These are phyloP conservation scores for Fagopyrum esculentum DNA, from an alignment of 148 eudicot species.

Conservation along the genomic window DNA sequence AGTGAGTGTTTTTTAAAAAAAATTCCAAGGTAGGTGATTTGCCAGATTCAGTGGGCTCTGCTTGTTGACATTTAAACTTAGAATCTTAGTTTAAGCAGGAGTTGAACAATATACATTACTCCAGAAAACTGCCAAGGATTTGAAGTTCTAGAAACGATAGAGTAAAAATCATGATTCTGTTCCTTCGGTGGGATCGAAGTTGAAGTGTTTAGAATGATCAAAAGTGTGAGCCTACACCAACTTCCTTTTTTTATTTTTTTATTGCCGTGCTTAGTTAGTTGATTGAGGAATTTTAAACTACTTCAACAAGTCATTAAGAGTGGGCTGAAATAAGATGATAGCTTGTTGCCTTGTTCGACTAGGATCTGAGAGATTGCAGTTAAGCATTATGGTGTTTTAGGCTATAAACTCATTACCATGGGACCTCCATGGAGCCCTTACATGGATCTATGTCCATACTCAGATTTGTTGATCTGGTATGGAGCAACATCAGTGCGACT, in stretches of 20 bases:
- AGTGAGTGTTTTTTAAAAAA: slow-evolving; percentile 47
- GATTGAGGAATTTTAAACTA: not conserved
- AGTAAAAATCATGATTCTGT: not conserved
- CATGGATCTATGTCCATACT: not conserved
- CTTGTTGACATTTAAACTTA: not conserved
- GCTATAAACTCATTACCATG: not conserved
- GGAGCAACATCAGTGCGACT: not conserved
- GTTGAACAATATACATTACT: not conserved
- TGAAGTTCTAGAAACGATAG: not conserved
- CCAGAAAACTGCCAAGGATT: not conserved
- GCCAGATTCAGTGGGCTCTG: not conserved
- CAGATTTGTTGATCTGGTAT: not conserved
- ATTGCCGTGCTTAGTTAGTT: not conserved
- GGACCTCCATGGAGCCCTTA: not conserved
- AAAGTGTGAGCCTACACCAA: not conserved
- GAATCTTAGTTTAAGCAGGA: not conserved
- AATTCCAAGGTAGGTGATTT: not conserved
- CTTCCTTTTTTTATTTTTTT: not conserved
- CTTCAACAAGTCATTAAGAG: not conserved
- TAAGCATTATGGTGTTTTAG: not conserved
- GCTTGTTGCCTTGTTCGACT: not conserved
- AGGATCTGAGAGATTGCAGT: not conserved
- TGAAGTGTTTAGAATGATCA: not conserved
- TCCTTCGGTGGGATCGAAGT: no score
- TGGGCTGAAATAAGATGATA: not conserved